Base-by-base conservation (phyloP, 1,284 basidiomycete species). In the Cystobasidium pallidum region DNA sequence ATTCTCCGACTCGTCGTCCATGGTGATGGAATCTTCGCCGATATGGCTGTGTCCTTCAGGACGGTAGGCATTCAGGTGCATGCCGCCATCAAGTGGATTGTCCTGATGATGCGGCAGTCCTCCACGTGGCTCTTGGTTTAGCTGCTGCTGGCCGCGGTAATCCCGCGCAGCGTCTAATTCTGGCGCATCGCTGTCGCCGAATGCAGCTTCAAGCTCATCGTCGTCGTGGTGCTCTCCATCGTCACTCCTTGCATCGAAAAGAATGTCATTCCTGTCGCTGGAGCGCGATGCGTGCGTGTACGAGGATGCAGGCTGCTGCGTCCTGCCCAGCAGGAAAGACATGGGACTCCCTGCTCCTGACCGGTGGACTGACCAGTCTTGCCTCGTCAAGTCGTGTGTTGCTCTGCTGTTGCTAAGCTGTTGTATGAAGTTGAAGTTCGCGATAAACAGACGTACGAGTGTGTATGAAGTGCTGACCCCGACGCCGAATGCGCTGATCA, bases 201-300 rank as follows among this genome's bases (percentile, higher is more conserved):
- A 79, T 13, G 78, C 78, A 39, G 78, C 78, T 59, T 79, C 76
- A 73, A 79, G 77, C 74, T 79, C 78, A 51, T 77, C 78, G 72
- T 78, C 76, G 15, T 72, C 74, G 30, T 41, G 43, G n/a, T 45
- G 39, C 15, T 49, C 49, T 47, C 55, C 36, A 34, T 32, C 41
- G 32, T 43, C 32, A n/a, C 39, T 55, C n/a, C 49, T 7, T 21
- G 54, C 57, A 41, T 70, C 57, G 45, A 30, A 49, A 26, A 64
- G 64, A n/a, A 32, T 26, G 49, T 54, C 36, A 19, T 54, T 54
- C 51, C 65, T 43, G 30, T 52, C 45, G 32, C 54, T 32, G 26
- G 39, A n/a, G 43, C 15, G 43, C 47, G 63, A 28, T 45, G 65
- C 41, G 62, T 49, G 24, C 13, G 24, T 47, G 34, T 21, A 54